These are phyloP conservation scores for Rubus parviflorus DNA, from an alignment of 306 rosid genomes.

Conservation along the genomic window DNA sequence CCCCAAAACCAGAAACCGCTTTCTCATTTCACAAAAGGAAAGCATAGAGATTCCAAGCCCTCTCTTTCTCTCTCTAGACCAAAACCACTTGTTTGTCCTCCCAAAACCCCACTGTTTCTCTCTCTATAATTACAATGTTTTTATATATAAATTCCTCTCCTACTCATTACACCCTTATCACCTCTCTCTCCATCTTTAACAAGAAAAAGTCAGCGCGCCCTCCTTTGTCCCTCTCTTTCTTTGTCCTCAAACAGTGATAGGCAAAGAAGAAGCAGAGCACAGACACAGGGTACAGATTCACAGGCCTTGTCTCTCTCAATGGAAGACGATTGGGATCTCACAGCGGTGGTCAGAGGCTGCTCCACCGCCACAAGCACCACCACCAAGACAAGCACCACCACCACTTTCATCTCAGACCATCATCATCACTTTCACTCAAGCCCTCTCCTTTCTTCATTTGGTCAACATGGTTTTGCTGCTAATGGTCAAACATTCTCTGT, in stretches of 20 bases:
- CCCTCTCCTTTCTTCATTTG: constrained; percentile 23
- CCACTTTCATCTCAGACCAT: constrained; percentile 6
- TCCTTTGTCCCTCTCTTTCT: constrained; percentile 41
- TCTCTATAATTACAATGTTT: constrained; percentile 32
- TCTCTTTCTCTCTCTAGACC: neutral
- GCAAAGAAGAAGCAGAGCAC: neutral
- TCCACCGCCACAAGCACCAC: constrained; percentile 28
- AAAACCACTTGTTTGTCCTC: too few relatives aligned
- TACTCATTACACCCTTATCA: constrained; percentile 43
- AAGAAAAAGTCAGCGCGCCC: constrained; percentile 72
- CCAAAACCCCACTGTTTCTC: constrained; percentile 22
- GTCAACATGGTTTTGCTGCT: constrained; percentile 7
- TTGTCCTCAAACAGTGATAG: constrained; percentile 15
- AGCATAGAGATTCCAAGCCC: constrained; percentile 55
- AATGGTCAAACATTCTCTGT: constrained; percentile 33
- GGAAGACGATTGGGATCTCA: constrained; percentile 93
- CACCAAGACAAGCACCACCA: neutral
- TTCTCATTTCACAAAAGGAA: constrained; percentile 5
- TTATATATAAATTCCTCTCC: constrained; percentile 34
- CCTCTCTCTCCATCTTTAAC: neutral
- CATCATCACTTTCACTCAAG: constrained; percentile 16
- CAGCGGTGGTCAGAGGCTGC: constrained; percentile 88
- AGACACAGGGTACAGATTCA: constrained; percentile 45
- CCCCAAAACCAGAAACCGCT: constrained; percentile 28
- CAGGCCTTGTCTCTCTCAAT: constrained; percentile 38